Percentiles rank a stretch among this genome's conserved stretches.
Conservation (phyloP, 2,329 filamentous ascomycete species). For the Myriosclerotinia scirpicola region DNA sequence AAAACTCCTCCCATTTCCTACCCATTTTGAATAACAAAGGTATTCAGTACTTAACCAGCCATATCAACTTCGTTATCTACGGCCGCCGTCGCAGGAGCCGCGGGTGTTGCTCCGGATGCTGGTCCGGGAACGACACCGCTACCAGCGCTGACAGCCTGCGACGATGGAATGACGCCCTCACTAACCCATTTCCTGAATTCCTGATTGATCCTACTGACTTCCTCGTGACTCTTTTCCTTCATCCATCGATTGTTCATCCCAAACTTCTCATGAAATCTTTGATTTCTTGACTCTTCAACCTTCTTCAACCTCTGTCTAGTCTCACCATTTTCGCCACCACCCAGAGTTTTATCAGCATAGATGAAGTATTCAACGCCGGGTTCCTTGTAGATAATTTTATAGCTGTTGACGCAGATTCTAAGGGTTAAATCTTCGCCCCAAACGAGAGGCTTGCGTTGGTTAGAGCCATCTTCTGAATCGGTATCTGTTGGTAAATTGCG, state of each 20-base stretch:
- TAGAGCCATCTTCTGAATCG: constrained; percentile 63
- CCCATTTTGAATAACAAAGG: neutral
- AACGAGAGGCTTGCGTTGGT: constrained; percentile 56
- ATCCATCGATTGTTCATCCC: constrained; percentile 54
- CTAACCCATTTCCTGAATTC: constrained; percentile 50
- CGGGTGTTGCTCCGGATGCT: neutral
- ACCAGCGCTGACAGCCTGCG: constrained; percentile 2
- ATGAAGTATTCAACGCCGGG: constrained; percentile 69
- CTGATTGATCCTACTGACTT: constrained; percentile 49
- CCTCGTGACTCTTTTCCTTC: constrained; percentile 49
- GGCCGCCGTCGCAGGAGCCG: neutral
- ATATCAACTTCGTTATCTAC: constrained; percentile 23
- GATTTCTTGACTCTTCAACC: constrained; percentile 41
- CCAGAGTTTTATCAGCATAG: constrained; percentile 49
- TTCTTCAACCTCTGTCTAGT: constrained; percentile 41
- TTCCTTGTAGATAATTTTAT: constrained; percentile 75
- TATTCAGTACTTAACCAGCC: constrained; percentile 14
- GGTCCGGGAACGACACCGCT: neutral
- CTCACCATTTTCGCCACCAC: constrained; percentile 42
- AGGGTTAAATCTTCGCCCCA: constrained; percentile 69
- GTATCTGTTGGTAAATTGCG: constrained; percentile 68
- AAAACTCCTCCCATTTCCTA: constrained; percentile 11
- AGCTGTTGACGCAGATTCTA: constrained; percentile 74
- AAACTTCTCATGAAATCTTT: constrained; percentile 53
- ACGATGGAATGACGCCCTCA: constrained; percentile 32